Base-by-base conservation (phyloP, 495 filamentous ascomycete species). In the Neurospora terricola region DNA sequence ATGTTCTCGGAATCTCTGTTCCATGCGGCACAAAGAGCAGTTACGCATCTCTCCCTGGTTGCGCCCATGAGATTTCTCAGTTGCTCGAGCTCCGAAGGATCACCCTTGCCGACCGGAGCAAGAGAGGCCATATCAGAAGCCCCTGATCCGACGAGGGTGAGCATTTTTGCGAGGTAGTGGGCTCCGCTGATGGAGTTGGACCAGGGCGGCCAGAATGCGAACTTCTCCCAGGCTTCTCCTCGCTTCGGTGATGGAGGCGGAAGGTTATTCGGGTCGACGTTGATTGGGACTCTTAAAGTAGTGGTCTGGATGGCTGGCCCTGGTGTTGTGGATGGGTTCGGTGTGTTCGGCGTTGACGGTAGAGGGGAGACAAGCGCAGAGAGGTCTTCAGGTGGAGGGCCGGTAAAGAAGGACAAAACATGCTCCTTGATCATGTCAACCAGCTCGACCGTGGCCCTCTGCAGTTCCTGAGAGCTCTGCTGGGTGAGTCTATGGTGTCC, bases 191-290 rank as follows among this genome's bases (percentile, higher is more conserved):
- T 81, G 0, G 94, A 94, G 77, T 97, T 98, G 6, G 94, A 91
- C 76, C 91, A 91, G 0, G 96, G 96, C 2, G 96, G 94, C 93
- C 96, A 97, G 82, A 99, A 99, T 1, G 96, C 95, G 82, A 91
- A 98, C 66, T 92, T 94, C 81, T 98, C 96, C 92, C 94, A 94
- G 6, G 91, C 75, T 77, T 97, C 93, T 39, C 93, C 94, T 40
- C 86, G 85, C 75, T 84, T 90, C 2, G 93, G 92, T 1, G 90
- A 92, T 2, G 90, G 88, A n/a, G 93, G 91, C 7, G 93, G 93
- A 3, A 90, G 82, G 71, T 93, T 93, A 74, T 88, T 91, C 0
- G 89, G 84, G 78, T 95, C 92, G 72, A 96, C 88, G 45, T 90
- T 91, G 79, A 96, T 94, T 14, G 91, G 89, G 71, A 92, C 91